These are phyloP conservation scores for Celoporthe dispersa DNA, from an alignment of 2,329 filamentous ascomycete genomes.

Conservation along the genomic window DNA sequence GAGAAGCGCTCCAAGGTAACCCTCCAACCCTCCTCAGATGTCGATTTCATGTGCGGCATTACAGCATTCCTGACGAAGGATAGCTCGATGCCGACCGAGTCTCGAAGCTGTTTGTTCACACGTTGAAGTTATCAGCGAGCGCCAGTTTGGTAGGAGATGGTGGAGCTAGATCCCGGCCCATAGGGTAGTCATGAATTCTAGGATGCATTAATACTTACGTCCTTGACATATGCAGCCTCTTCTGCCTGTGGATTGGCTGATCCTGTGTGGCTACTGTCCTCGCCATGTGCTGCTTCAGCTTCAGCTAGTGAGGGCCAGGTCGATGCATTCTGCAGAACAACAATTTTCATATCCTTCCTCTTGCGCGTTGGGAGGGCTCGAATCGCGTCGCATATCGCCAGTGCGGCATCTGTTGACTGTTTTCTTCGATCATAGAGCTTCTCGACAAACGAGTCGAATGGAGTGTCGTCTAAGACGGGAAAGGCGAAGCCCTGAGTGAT, in stretches of 20 bases:
- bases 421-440: neutral
- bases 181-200: neutral
- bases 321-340: slow-evolving; percentile 8
- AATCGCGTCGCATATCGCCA: neutral
- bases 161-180: neutral
- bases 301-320: neutral
- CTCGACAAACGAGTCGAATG: neutral
- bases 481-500: slow-evolving; percentile 6
- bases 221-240: neutral
- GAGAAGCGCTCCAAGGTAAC: neutral
- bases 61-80: slow-evolving; percentile 1
- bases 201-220: neutral
- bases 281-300: neutral
- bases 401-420: neutral
- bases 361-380: neutral
- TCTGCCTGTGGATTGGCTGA: neutral
- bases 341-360: neutral
- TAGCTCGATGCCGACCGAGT: neutral
- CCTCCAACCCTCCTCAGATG: neutral
- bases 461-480: neutral
- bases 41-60: neutral
- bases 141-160: neutral
- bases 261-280: neutral
- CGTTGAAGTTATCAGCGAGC: neutral
- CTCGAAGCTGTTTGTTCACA: neutral